Conservation (phyloP, 2,329 filamentous ascomycete genomes). For the Fusarium setosum region DNA sequence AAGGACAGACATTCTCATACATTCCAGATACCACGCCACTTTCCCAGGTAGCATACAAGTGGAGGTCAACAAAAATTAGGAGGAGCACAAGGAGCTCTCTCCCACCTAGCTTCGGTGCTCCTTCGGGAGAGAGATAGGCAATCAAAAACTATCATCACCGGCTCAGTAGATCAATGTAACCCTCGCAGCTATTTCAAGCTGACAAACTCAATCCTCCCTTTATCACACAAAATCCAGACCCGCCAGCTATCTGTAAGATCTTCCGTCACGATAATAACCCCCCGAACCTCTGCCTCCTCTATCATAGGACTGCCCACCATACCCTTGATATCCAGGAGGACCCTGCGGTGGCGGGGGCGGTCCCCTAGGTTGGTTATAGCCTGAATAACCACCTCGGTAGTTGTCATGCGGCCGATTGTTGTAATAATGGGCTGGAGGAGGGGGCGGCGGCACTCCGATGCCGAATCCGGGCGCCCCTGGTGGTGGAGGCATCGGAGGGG, state of each 20-base stretch:
- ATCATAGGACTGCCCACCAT: conserved; percentile 28
- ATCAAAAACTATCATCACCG: not conserved
- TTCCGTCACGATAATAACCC: conserved; percentile 33
- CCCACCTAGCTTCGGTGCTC: not conserved
- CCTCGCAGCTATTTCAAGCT: not conserved
- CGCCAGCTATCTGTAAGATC: conserved; percentile 36
- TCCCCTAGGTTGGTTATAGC: conserved; percentile 34
- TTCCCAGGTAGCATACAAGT: not conserved
- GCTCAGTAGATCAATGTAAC: not conserved
- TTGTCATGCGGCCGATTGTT: conserved; percentile 30
- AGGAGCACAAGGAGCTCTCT: not conserved
- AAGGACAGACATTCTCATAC: not conserved
- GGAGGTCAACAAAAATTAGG: not conserved
- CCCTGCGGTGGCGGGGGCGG: conserved; percentile 26
- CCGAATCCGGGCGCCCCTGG: conserved; percentile 49
- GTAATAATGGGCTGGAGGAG: conserved; percentile 41
- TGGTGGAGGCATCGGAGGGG: conserved; percentile 43
- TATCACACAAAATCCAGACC: not conserved
- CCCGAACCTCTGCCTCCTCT: conserved; percentile 34
- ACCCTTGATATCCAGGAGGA: conserved; percentile 33
- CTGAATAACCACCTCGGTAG: conserved; percentile 29
- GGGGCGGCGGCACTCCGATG: conserved; percentile 48
- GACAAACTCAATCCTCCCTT: not conserved
- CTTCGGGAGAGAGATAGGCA: not conserved
- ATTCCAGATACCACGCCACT: conserved; percentile 10